A percentile compares a stretch with the other conserved stretches of the same genome.
These are phyloP conservation scores for Blastomyces parvus DNA, from an alignment of 2,329 filamentous ascomycete species.

Conservation along the genomic window DNA sequence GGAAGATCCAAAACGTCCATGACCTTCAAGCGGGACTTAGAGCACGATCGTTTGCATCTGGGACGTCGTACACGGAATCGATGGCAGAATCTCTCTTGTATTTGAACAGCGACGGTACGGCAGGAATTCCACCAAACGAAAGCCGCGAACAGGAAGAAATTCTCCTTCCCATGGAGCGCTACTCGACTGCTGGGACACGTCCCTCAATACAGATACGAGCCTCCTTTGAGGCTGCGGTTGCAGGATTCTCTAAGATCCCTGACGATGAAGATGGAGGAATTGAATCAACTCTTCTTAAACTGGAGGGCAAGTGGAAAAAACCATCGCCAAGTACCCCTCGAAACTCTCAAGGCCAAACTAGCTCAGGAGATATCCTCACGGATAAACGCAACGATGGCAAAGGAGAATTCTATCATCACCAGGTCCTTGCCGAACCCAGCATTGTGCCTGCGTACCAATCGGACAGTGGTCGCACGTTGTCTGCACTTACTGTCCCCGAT, in stretches of 20 bases:
- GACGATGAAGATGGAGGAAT: slow-evolving; percentile 84
- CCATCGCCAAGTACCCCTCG: slow-evolving; percentile 25
- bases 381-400: slow-evolving; percentile 15
- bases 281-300: slow-evolving; percentile 81
- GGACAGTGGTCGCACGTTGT: slow-evolving; percentile 10
- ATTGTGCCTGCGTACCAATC: background rate
- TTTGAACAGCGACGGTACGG: slow-evolving; percentile 18
- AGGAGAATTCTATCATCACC: background rate
- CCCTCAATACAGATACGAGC: slow-evolving; percentile 49
- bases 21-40: slow-evolving; percentile 44
- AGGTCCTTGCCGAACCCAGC: background rate
- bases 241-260: slow-evolving; percentile 76
- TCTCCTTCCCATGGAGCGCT: slow-evolving; percentile 27
- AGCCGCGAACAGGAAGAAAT: slow-evolving; percentile 15
- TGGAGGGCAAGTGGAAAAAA: slow-evolving; percentile 75
- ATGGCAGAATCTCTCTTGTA: slow-evolving; percentile 25
- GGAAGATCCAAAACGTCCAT: slow-evolving; percentile 56
- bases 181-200: slow-evolving; percentile 41
- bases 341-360: background rate
- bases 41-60: slow-evolving; percentile 30
- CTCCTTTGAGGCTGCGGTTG: slow-evolving; percentile 82
- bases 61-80: slow-evolving; percentile 29
- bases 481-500: slow-evolving; percentile 28
- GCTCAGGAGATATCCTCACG: background rate
- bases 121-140: background rate